These are phyloP conservation scores for Elaeagnus macrophylla DNA, from an alignment of 306 rosid genomes.

Conservation along the genomic window DNA sequence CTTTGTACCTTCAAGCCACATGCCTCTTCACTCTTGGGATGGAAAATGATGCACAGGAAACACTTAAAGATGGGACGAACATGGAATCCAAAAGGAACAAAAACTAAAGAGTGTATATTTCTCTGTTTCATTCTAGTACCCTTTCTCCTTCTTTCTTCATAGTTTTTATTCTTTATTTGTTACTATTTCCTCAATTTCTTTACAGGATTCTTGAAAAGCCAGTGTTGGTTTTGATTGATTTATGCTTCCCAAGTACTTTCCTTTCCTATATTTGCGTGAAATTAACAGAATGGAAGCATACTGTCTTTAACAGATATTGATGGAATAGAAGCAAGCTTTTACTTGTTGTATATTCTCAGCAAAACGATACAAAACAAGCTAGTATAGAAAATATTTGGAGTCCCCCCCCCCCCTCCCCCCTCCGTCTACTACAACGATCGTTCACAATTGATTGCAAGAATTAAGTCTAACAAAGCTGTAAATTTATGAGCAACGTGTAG, in stretches of 20 bases:
- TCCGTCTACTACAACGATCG: too few species aligned
- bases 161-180: slow-evolving; percentile 27
- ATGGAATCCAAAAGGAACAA: slow-evolving; percentile 72
- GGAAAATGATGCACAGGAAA: slow-evolving; percentile 92
- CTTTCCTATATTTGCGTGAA: too few species aligned
- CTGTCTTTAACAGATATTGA: too few species aligned
- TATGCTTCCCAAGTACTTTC: neutral
- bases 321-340: too few species aligned
- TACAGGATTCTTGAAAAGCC: slow-evolving; percentile 15
- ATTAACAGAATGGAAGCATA: too few species aligned
- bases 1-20: slow-evolving; percentile 88
- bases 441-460: too few species aligned
- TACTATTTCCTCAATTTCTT: slow-evolving; percentile 3
- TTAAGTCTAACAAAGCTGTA: too few species aligned
- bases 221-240: slow-evolving; percentile 6
- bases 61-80: slow-evolving; percentile 76
- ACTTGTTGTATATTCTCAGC: too few species aligned
- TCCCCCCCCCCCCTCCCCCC: too few species aligned
- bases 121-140: neutral
- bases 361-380: too few species aligned
- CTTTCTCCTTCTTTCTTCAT: neutral
- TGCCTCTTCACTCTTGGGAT: slow-evolving; percentile 76
- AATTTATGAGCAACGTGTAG: too few species aligned
- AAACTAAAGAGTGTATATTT: slow-evolving; percentile 38
- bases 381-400: too few species aligned